phyloP scores from a whole-genome alignment of 2,329 filamentous ascomycete species.

The Nigrospora sphaerica region DNA sequence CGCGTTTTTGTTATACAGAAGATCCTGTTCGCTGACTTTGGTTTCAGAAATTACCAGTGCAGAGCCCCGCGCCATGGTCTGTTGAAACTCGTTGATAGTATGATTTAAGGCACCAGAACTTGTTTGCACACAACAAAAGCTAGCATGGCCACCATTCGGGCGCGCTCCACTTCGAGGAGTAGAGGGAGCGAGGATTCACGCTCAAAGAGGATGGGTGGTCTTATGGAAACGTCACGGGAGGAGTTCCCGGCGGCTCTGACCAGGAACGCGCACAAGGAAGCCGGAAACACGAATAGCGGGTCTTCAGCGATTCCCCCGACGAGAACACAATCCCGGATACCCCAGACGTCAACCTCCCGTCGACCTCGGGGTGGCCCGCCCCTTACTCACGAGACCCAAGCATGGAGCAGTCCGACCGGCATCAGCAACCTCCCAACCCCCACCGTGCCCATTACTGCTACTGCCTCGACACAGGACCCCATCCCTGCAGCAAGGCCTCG shows the following conservation, averaged over 20 bases:
- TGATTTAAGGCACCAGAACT: conserved; percentile 11
- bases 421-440: conserved; percentile 22
- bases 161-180: conserved; percentile 16
- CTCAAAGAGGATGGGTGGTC: conserved; percentile 16
- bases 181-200: conserved; percentile 15
- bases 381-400: conserved; percentile 34
- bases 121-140: conserved; percentile 7
- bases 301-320: conserved; percentile 12
- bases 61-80: too few species aligned
- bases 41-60: too few species aligned
- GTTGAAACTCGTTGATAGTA: conserved; percentile 9
- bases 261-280: conserved; percentile 17
- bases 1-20: too few species aligned
- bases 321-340: conserved; percentile 26
- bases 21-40: too few species aligned
- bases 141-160: conserved; percentile 24
- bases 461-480: conserved; percentile 19
- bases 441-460: conserved; percentile 22
- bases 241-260: conserved; percentile 14
- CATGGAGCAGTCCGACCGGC: conserved; percentile 30
- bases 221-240: conserved; percentile 18
- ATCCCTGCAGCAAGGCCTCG: conserved; percentile 17
- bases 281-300: conserved; percentile 10
- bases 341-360: conserved; percentile 24
- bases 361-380: conserved; percentile 21